Evolutionary conservation across 2,329 filamentous ascomycete species (phyloP), one percentile per base, ranked within the genome.

Genomic region (Calycina marina): DNA sequence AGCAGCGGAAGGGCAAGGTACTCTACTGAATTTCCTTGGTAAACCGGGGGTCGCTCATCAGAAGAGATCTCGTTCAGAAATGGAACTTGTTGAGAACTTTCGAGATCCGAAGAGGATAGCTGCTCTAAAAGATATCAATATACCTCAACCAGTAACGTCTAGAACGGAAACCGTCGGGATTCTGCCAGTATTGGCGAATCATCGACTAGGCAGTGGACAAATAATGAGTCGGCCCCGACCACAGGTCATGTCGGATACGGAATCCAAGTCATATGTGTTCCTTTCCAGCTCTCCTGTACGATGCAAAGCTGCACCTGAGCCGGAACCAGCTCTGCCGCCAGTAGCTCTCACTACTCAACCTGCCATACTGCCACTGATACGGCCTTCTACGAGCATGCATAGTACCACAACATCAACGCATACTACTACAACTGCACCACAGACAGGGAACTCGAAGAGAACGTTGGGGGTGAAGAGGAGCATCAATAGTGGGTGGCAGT

Each of bases 381-480:
- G 48, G 12, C 40, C 46, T 4, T 35, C 44, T 12, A 30, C 27
- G 15, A 44, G 43, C 8, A 39, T 43, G 17, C 44, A 49, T 35
- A 39, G 37, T 4, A 51, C 47, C 1, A 51, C 39, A 16, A 40
- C 47, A n/a, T 25, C 37, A 11, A 40, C 40, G 20, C 20, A 22
- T 5, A 51, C 47, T 1, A 51, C 39, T 18, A 40, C 47, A 11
- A 24, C 37, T 10, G 39, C 40, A n/a, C 18, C 40, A 11, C 40
- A 44, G 13, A 14, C 20, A 26, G 18, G 35, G 1, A 30, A 18
- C 36, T 18, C 49, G 30, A 57, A 57, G 40, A 62, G 53, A 44
- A 67, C 63, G n/a, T 40, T 69, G 34, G 67, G 67, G 2, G 55
- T 64, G 37, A 55, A 60, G 38, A 39, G 48, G 32, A 62, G 56